Evolutionary conservation across 2,329 filamentous ascomycete species (phyloP).

Genomic region (Paecilomyces formosus): DNA sequence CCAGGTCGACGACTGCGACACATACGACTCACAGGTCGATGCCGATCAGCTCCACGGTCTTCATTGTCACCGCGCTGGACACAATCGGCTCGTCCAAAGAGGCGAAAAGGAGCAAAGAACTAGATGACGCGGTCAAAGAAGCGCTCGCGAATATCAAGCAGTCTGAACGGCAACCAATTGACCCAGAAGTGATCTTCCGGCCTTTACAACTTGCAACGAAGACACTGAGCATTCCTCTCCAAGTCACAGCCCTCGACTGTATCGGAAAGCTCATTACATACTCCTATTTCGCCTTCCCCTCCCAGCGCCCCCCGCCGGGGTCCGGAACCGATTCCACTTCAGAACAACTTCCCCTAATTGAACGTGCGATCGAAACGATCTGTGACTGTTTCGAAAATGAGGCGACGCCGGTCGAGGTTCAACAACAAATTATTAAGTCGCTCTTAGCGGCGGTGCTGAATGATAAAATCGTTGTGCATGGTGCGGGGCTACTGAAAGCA

Average conservation of each 20-base stretch:
- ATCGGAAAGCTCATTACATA: conserved; percentile 99
- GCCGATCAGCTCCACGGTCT: conserved; percentile 88
- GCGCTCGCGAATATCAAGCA: conserved; percentile 82
- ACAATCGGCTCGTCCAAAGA: conserved; percentile 88
- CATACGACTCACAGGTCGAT: conserved; percentile 47
- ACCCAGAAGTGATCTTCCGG: conserved; percentile 85
- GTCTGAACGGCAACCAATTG: conserved; percentile 70
- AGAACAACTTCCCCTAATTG: conserved; percentile 68
- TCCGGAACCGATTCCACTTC: conserved; percentile 17
- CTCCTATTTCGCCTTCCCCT: conserved; percentile 84
- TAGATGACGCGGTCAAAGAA: conserved; percentile 72
- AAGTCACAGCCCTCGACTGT: conserved; percentile 88
- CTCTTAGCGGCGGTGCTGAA: conserved; percentile 90
- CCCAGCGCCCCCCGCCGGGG: conserved; percentile 22
- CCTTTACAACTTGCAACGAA: conserved; percentile 86
- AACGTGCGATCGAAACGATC: conserved; percentile 96
- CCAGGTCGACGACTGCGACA: conserved; percentile 50
- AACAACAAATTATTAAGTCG: conserved; percentile 97
- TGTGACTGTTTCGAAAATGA: conserved; percentile 99
- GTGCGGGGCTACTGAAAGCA: conserved; percentile 89
- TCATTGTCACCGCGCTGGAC: conserved; percentile 89
- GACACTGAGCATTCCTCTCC: conserved; percentile 74
- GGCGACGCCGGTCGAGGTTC: conserved; percentile 81
- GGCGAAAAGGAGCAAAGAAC: conserved; percentile 74
- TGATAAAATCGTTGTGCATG: conserved; percentile 97